Evolutionary conservation across 1,284 basidiomycete genomes (phyloP).

Genomic region (Fomes fomentarius): DNA sequence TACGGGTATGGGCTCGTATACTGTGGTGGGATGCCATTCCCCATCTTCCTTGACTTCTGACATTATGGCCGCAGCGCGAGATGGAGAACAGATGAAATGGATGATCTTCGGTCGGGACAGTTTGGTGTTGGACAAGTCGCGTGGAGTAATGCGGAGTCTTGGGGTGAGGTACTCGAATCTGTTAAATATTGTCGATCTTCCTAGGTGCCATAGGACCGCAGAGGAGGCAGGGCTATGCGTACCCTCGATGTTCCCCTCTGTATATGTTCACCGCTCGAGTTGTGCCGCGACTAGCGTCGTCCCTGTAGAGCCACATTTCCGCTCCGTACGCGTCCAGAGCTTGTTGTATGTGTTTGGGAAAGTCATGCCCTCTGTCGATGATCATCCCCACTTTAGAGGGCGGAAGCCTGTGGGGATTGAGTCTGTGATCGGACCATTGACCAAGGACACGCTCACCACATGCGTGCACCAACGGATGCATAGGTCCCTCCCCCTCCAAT

Average conservation of each 20-base stretch:
- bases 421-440: background rate
- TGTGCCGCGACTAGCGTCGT: constrained; percentile 52
- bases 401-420: constrained; percentile 53
- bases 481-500: constrained; percentile 92
- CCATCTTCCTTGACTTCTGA: constrained; percentile 58
- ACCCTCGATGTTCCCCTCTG: constrained; percentile 75
- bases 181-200: background rate
- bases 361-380: constrained; percentile 83
- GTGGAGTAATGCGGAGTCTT: constrained; percentile 71
- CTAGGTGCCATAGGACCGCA: background rate
- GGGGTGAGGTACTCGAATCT: constrained; percentile 87
- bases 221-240: constrained; percentile 16
- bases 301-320: constrained; percentile 84
- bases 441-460: constrained; percentile 68
- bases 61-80: constrained; percentile 70
- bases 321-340: constrained; percentile 66
- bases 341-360: constrained; percentile 61
- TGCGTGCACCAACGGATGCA: constrained; percentile 75
- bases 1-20: constrained; percentile 89
- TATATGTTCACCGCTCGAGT: constrained; percentile 86
- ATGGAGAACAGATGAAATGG: constrained; percentile 88
- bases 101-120: constrained; percentile 61
- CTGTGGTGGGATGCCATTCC: constrained; percentile 66
- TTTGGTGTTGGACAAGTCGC: constrained; percentile 61
- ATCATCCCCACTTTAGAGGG: constrained; percentile 76